Conservation (phyloP, 352 stramenopile genomes). For the Phytopythium vexans region DNA sequence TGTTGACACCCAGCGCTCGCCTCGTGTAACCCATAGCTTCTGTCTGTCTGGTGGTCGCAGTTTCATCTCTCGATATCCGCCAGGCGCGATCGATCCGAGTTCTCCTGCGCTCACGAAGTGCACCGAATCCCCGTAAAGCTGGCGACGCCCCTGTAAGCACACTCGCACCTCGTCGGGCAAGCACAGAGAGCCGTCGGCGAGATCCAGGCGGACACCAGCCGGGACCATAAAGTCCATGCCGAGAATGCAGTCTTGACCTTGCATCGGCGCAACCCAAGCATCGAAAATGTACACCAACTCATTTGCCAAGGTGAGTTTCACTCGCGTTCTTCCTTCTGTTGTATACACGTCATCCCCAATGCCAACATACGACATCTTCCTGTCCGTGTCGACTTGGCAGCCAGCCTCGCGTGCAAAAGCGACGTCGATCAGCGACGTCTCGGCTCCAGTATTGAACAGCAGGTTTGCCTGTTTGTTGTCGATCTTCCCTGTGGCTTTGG, state of each 20-base stretch:
- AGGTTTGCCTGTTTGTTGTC: slow-evolving; percentile 13
- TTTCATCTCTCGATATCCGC: neutral
- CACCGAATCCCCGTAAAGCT: neutral
- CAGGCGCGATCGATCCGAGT: neutral
- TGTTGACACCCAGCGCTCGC: slow-evolving; percentile 3
- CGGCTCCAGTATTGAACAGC: slow-evolving; percentile 16
- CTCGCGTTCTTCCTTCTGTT: neutral
- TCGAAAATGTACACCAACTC: slow-evolving; percentile 11
- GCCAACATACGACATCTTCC: slow-evolving; percentile 8
- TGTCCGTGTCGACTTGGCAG: slow-evolving; percentile 9
- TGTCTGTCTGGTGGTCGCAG: neutral
- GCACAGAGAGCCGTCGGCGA: slow-evolving; percentile 4
- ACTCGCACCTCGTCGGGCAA: slow-evolving; percentile 12
- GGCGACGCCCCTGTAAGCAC: neutral
- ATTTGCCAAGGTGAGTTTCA: slow-evolving; percentile 3
- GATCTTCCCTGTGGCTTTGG: slow-evolving; percentile 10
- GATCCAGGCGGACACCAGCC: slow-evolving; percentile 4
- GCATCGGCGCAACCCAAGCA: slow-evolving; percentile 9
- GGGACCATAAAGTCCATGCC: slow-evolving; percentile 19
- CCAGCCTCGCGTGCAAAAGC: slow-evolving; percentile 17
- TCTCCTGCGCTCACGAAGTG: neutral
- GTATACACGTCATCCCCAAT: slow-evolving; percentile 7
- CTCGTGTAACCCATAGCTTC: slow-evolving; percentile 8
- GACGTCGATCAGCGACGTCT: slow-evolving; percentile 16
- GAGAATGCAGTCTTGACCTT: slow-evolving; percentile 8